phyloP scores from a whole-genome alignment of 441 rosid species.

The Lepidium campestre region DNA sequence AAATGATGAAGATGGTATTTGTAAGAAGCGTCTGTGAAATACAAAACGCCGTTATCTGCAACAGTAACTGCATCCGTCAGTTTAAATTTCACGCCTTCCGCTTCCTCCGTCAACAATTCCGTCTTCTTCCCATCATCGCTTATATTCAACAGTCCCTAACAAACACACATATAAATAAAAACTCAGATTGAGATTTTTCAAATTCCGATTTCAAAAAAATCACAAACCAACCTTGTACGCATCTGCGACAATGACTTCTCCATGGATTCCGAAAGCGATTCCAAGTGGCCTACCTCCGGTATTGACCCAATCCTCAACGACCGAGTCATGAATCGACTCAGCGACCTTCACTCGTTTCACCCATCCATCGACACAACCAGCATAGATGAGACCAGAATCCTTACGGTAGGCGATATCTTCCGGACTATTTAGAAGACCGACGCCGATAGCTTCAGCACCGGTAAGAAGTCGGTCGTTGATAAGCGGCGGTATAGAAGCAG shows the following conservation, averaged over 20 bases:
- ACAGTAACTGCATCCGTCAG: slow-evolving; percentile 57
- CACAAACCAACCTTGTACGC: slow-evolving; percentile 42
- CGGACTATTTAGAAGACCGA: slow-evolving; percentile 32
- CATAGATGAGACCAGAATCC: slow-evolving; percentile 38
- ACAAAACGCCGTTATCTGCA: slow-evolving; percentile 56
- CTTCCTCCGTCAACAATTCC: slow-evolving; percentile 51
- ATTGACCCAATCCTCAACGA: slow-evolving; percentile 55
- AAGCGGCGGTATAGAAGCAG: slow-evolving; percentile 15
- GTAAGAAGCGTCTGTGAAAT: slow-evolving; percentile 74
- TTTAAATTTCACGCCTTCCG: slow-evolving; percentile 53
- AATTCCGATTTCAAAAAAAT: background rate
- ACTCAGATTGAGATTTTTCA: background rate
- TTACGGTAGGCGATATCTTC: slow-evolving; percentile 49
- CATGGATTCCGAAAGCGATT: slow-evolving; percentile 38
- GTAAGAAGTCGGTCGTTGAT: slow-evolving; percentile 28
- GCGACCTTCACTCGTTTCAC: slow-evolving; percentile 38
- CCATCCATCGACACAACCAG: slow-evolving; percentile 67
- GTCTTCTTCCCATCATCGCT: slow-evolving; percentile 33
- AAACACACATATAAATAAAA: background rate
- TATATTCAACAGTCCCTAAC: slow-evolving; percentile 61
- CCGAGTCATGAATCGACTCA: slow-evolving; percentile 29
- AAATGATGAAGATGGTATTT: slow-evolving; percentile 32
- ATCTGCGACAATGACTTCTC: slow-evolving; percentile 57
- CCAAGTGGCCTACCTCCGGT: slow-evolving; percentile 89
- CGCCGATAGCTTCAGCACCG: slow-evolving; percentile 42